These are phyloP conservation scores for Rhamnella rubrinervis DNA, from an alignment of 331 rosid species.

Conservation along the genomic window DNA sequence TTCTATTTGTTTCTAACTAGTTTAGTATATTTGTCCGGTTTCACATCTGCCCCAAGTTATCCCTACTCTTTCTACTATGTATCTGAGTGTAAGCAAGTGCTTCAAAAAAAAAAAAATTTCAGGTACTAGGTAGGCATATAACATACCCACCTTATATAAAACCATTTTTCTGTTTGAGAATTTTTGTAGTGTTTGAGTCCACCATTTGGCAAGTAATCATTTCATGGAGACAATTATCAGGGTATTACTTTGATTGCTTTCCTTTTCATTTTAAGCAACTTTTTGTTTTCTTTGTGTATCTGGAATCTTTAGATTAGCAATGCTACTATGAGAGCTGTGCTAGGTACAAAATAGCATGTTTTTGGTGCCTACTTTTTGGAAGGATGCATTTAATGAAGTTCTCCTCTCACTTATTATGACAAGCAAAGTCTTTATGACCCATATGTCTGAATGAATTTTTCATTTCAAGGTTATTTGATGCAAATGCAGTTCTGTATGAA, in stretches of 20 bases:
- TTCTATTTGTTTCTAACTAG: neutral
- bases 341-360: neutral
- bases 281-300: too few relatives aligned
- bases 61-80: too few relatives aligned
- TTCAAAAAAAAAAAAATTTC: neutral
- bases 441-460: slow-evolving; percentile 21
- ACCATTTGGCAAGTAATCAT: neutral
- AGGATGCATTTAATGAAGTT: neutral
- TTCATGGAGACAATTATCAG: neutral
- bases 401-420: slow-evolving; percentile 1
- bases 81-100: neutral
- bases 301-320: too few relatives aligned
- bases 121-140: neutral
- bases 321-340: too few relatives aligned
- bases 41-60: too few relatives aligned
- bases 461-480: slow-evolving; percentile 2
- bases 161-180: neutral
- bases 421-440: slow-evolving; percentile 2
- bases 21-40: too few relatives aligned
- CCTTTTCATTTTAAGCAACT: too few relatives aligned
- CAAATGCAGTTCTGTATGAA: slow-evolving; percentile 79
- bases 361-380: slow-evolving; percentile 1
- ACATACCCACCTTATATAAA: neutral
- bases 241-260: neutral
- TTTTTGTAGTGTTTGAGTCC: neutral